phyloP scores from a whole-genome alignment of 1,139 yeast genomes.

The Suhomyces coccinellae region DNA sequence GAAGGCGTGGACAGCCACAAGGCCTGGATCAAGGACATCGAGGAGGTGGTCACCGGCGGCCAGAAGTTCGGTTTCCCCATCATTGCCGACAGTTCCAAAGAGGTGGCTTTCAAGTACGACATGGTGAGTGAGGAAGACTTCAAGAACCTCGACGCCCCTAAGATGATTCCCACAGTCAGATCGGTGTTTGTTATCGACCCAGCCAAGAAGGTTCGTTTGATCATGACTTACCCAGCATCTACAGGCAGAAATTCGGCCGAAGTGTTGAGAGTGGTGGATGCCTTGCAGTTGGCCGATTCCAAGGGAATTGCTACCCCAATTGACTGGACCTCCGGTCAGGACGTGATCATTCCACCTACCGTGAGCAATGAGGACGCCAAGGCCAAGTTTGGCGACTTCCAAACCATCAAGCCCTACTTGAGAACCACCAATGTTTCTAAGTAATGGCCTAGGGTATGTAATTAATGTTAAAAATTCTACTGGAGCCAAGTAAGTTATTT shows the following conservation, averaged over 20 bases:
- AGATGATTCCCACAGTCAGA: slow-evolving; percentile 58
- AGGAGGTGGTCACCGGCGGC: slow-evolving; percentile 65
- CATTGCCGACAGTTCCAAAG: slow-evolving; percentile 72
- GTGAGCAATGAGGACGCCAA: slow-evolving; percentile 72
- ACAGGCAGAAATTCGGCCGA: slow-evolving; percentile 90
- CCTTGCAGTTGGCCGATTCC: slow-evolving; percentile 74
- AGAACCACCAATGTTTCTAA: slow-evolving; percentile 16
- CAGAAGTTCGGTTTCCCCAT: slow-evolving; percentile 67
- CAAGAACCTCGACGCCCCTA: slow-evolving; percentile 16
- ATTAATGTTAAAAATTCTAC: no score
- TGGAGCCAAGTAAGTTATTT: no score
- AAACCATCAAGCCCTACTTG: slow-evolving; percentile 77
- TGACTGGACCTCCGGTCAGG: slow-evolving; percentile 86
- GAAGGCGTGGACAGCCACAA: slow-evolving; percentile 69
- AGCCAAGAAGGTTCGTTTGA: slow-evolving; percentile 68
- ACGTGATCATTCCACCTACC: slow-evolving; percentile 77
- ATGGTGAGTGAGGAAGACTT: slow-evolving; percentile 50
- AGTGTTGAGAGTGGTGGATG: slow-evolving; percentile 77
- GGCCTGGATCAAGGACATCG: slow-evolving; percentile 82
- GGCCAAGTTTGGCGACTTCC: slow-evolving; percentile 71
- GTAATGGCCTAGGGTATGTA: neutral
- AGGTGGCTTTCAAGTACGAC: slow-evolving; percentile 68
- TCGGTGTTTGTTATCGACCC: slow-evolving; percentile 86
- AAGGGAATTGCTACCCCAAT: slow-evolving; percentile 78
- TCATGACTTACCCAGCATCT: slow-evolving; percentile 78